phyloP scores from a whole-genome alignment of 2,329 filamentous ascomycete genomes.

The Curvularia sp. region DNA sequence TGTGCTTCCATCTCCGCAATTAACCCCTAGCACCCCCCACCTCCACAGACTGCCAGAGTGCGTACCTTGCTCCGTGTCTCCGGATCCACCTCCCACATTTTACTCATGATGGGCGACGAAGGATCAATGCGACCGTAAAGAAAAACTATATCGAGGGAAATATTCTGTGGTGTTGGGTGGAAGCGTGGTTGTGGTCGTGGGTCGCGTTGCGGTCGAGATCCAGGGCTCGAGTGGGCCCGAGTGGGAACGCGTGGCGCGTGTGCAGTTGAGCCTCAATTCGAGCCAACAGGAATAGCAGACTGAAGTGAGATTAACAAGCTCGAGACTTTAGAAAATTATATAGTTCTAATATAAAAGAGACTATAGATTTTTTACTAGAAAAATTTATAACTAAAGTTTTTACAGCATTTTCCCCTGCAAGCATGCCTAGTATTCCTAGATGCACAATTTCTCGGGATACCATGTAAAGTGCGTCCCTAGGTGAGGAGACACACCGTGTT shows the following conservation, averaged over 20 bases:
- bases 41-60: conserved; percentile 10
- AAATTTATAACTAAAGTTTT: too few species aligned
- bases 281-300: not conserved
- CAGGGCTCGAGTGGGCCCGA: conserved; percentile 21
- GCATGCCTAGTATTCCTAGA: not conserved
- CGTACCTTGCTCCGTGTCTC: conserved; percentile 92
- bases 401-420: too few species aligned
- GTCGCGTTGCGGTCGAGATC: conserved; percentile 23
- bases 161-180: not conserved
- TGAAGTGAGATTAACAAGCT: not conserved
- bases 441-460: too few species aligned
- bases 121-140: conserved; percentile 1
- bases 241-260: conserved; percentile 27
- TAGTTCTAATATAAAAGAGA: not conserved
- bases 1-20: conserved; percentile 7
- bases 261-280: conserved; percentile 26
- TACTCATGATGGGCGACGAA: conserved; percentile 56
- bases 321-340: not conserved
- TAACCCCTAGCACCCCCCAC: conserved; percentile 20
- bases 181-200: conserved; percentile 9
- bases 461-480: not conserved
- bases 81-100: conserved; percentile 99
- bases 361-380: too few species aligned
- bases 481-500: too few species aligned
- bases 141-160: not conserved